Evolutionary conservation across 2,329 filamentous ascomycete genomes (phyloP), one percentile per base, ranked within the genome.

Genomic region (Plectosphaerella plurivora): DNA sequence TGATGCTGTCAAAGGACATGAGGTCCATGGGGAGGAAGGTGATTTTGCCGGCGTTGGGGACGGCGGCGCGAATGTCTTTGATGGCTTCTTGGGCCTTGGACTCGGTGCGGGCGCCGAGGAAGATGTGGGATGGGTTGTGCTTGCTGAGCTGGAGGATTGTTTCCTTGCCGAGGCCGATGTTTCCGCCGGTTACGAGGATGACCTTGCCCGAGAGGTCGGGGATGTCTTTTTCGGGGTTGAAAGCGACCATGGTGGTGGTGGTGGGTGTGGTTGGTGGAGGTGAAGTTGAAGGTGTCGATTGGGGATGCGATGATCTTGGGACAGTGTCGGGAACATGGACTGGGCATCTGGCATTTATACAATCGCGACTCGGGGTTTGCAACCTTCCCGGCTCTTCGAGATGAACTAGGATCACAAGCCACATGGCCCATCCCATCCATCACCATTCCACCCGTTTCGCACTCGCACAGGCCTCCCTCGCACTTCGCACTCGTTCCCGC

Each of bases 11-110:
- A 11, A 79, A 65, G 7, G 70, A 75, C 1, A 68, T 52, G 22
- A 81, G 69, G 57, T 79, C 75, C 53, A 76, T 65, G 47, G 72
- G 58, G 28, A 79, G 61, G 50, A 73, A 52, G 18, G 54, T 57
- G 55, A 67, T 60, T 5, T 45, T 48, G 6, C 51, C 49, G 5
- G 45, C 50, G 22, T 55, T 52, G 3, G 59, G 58, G 10, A 59
- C 59, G 28, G 56, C 50, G 5, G 56, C 51, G 49, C 63, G 59
- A 57, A 76, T 68, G 24, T 73, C 67, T 9, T 65, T 56, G 53
- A 71, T 68, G n/a, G 67, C 62, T 33, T 65, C 65, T 11, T 65
- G 62, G 15, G 65, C 67, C 45, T 65, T 66, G 35, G 59, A 64
- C 24, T 52, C 44, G 8, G 28, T 53, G 8, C 55, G 36, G 20